phyloP scores from a whole-genome alignment of 345 rosid genomes.

The Ceriops tagal region DNA sequence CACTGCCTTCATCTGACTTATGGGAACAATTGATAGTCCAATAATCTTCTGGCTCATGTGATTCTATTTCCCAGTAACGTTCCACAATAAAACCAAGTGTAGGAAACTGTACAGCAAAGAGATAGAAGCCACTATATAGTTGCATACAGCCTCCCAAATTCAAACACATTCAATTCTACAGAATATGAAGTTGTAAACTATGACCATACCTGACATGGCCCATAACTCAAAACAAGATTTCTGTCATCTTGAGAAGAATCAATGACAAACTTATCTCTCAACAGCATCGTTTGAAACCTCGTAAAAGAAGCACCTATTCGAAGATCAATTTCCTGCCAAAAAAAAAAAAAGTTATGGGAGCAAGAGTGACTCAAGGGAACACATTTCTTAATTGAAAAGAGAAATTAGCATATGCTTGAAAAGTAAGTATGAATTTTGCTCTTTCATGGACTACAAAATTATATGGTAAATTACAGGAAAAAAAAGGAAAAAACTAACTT shows the following conservation, averaged over 20 bases:
- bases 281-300: conserved; percentile 89
- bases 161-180: neutral
- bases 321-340: conserved; percentile 81
- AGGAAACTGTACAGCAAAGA: conserved; percentile 61
- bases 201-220: conserved; percentile 87
- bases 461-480: neutral
- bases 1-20: conserved; percentile 66
- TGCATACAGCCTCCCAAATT: conserved; percentile 10
- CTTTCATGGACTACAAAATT: neutral
- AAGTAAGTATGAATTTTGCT: neutral
- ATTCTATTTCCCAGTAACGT: conserved; percentile 90
- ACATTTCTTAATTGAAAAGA: neutral
- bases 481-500: conserved; percentile 1
- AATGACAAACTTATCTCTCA: conserved; percentile 72
- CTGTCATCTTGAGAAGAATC: conserved; percentile 68
- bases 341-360: neutral
- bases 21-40: conserved; percentile 91
- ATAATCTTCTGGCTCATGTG: conserved; percentile 96
- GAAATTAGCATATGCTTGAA: conserved; percentile 11
- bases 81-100: conserved; percentile 96
- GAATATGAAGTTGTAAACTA: neutral
- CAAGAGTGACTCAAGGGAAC: too few species aligned
- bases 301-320: conserved; percentile 98
- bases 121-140: conserved; percentile 13
- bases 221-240: conserved; percentile 90